These are phyloP conservation scores for Amanita muscaria DNA, from an alignment of 768 basidiomycete genomes.

Conservation along the genomic window DNA sequence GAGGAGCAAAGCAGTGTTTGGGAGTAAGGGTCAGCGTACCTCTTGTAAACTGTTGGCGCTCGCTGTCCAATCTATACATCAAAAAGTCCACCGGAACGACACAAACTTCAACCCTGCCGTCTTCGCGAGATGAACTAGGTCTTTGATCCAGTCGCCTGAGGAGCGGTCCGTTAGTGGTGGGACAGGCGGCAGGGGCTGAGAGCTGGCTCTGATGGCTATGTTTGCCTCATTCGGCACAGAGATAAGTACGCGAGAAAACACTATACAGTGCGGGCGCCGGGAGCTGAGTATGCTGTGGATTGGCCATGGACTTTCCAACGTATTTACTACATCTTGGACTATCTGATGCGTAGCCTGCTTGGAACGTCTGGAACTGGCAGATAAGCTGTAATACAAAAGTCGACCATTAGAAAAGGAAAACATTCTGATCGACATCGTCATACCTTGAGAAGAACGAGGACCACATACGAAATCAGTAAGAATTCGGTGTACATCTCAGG, in stretches of 20 bases:
- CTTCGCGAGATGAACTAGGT: conserved; percentile 78
- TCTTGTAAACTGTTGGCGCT: conserved; percentile 62
- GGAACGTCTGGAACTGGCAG: conserved; percentile 71
- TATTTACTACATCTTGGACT: conserved; percentile 74
- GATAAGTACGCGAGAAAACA: conserved; percentile 69
- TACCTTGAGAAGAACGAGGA: conserved; percentile 88
- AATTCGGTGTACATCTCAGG: conserved; percentile 81
- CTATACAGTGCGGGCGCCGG: conserved; percentile 87
- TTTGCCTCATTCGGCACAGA: conserved; percentile 29
- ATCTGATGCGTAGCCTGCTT: conserved; percentile 63
- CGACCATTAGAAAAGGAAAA: not conserved
- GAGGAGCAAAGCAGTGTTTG: not conserved
- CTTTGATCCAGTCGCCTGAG: conserved; percentile 75
- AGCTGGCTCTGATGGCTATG: conserved; percentile 5
- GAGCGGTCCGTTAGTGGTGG: not conserved
- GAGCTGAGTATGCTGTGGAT: conserved; percentile 76
- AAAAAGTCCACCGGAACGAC: not conserved
- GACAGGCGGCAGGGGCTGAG: not conserved
- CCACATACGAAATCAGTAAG: conserved; percentile 87
- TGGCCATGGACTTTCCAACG: conserved; percentile 73
- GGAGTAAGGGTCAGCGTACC: conserved; percentile 29
- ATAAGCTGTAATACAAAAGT: conserved; percentile 44
- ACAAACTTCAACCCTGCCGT: conserved; percentile 82
- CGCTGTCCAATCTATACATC: conserved; percentile 59
- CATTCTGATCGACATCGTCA: conserved; percentile 12